phyloP scores from a whole-genome alignment of 306 rosid genomes.

The Sphenostylis stenocarpa region DNA sequence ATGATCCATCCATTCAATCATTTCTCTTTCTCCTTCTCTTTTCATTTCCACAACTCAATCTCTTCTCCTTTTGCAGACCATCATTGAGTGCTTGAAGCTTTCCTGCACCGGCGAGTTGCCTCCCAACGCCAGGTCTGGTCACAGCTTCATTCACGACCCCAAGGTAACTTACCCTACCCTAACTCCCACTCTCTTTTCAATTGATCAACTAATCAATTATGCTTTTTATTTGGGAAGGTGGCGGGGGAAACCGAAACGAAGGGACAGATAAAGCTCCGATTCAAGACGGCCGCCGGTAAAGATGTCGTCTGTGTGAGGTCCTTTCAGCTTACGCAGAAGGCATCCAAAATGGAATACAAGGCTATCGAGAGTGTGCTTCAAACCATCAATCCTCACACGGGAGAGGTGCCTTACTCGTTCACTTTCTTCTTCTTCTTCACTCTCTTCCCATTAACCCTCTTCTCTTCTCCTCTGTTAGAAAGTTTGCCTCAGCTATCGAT shows the following conservation, averaged over 20 bases:
- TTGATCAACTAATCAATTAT: neutral
- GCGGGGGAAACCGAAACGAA: constrained; percentile 97
- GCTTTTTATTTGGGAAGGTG: constrained; percentile 44
- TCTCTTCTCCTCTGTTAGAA: constrained; percentile 49
- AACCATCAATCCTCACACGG: constrained; percentile 86
- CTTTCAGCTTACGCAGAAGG: constrained; percentile 91
- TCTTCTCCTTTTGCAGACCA: constrained; percentile 35
- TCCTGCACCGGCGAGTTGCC: constrained; percentile 97
- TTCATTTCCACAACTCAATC: neutral
- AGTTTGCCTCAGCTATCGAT: constrained; percentile 94
- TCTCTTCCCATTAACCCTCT: neutral
- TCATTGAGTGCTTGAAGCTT: constrained; percentile 94
- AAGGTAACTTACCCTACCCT: constrained; percentile 41
- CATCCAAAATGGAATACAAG: constrained; percentile 92
- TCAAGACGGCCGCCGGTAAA: constrained; percentile 83
- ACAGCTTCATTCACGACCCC: constrained; percentile 97
- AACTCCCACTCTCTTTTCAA: neutral
- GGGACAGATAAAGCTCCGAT: constrained; percentile 93
- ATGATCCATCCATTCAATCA: neutral
- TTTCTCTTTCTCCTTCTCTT: neutral
- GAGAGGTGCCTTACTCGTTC: constrained; percentile 54
- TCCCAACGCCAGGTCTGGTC: constrained; percentile 95
- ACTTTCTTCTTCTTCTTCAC: neutral
- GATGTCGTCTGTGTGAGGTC: constrained; percentile 92
- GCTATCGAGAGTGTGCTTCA: constrained; percentile 98